These are phyloP conservation scores for Pholiota conissans DNA, from an alignment of 768 basidiomycete genomes.

Conservation along the genomic window DNA sequence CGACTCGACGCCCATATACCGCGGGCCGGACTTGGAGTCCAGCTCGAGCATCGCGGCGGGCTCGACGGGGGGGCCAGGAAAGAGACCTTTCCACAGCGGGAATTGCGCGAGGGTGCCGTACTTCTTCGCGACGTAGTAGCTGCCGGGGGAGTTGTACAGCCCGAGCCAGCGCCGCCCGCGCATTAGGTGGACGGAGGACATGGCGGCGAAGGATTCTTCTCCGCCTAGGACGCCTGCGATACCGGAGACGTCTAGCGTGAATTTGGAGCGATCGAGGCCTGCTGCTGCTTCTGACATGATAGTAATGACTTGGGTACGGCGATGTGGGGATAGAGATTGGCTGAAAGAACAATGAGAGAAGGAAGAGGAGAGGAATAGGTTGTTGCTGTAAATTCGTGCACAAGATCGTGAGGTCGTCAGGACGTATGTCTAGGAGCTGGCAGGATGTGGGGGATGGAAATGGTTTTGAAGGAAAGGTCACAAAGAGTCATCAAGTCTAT, in stretches of 20 bases:
- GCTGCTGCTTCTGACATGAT: no score
- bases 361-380: no score
- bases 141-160: slow-evolving; percentile 19
- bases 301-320: neutral
- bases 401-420: no score
- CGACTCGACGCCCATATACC: slow-evolving; percentile 13
- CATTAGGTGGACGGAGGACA: slow-evolving; percentile 19
- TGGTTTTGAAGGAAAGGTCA: no score
- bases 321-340: neutral
- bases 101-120: slow-evolving; percentile 15
- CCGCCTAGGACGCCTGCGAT: slow-evolving; percentile 19
- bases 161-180: slow-evolving; percentile 16
- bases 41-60: slow-evolving; percentile 17
- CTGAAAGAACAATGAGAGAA: neutral
- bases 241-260: slow-evolving; percentile 16
- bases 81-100: slow-evolving; percentile 17
- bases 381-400: no score
- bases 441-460: no score
- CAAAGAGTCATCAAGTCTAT: no score
- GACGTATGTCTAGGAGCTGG: no score
- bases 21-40: slow-evolving; percentile 16
- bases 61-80: slow-evolving; percentile 15
- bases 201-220: slow-evolving; percentile 19
- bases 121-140: slow-evolving; percentile 19
- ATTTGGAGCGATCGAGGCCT: slow-evolving; percentile 4